Percentiles rank a stretch among this genome's conserved stretches.
phyloP scores from a whole-genome alignment of 192 early-diverging fungal genomes.

The Dissophora ornata region DNA sequence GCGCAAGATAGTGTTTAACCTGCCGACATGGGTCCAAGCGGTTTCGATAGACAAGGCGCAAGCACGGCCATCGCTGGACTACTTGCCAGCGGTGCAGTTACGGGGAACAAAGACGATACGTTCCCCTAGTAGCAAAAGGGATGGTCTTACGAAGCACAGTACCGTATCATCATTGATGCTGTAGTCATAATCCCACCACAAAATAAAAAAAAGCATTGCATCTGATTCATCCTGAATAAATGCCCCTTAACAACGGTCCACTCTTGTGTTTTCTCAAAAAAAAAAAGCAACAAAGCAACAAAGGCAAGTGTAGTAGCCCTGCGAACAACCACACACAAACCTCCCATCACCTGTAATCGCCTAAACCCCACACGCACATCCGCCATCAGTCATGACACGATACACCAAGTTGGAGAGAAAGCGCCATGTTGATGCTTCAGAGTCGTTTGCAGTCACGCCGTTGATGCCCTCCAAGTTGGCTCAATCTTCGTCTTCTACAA shows the following conservation, averaged over 20 bases:
- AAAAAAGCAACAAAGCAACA: too few species aligned
- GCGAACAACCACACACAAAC: too few species aligned
- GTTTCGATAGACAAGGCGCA: constrained; percentile 18
- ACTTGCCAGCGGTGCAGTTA: constrained; percentile 21
- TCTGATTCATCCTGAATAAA: too few species aligned
- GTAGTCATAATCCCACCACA: too few species aligned
- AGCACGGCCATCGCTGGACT: constrained; percentile 29
- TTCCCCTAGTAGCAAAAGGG: too few species aligned
- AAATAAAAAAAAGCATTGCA: too few species aligned
- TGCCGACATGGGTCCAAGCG: constrained; percentile 26
- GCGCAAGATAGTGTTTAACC: constrained; percentile 31
- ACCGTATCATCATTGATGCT: too few species aligned
- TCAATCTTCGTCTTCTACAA: constrained; percentile 3
- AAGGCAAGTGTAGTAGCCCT: too few species aligned
- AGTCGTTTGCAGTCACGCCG: constrained; percentile 49
- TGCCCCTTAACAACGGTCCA: too few species aligned
- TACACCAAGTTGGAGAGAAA: constrained; percentile 63
- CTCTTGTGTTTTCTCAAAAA: too few species aligned
- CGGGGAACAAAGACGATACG: constrained; percentile 14
- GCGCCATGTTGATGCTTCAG: constrained; percentile 50
- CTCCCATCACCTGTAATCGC: too few species aligned
- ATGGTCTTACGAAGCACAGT: too few species aligned
- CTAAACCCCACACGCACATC: neutral
- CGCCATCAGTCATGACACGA: constrained; percentile 55
- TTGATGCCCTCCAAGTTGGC: constrained; percentile 45